Base-by-base conservation (phyloP, 1,284 basidiomycete species). In the Microbotryum violaceum region DNA sequence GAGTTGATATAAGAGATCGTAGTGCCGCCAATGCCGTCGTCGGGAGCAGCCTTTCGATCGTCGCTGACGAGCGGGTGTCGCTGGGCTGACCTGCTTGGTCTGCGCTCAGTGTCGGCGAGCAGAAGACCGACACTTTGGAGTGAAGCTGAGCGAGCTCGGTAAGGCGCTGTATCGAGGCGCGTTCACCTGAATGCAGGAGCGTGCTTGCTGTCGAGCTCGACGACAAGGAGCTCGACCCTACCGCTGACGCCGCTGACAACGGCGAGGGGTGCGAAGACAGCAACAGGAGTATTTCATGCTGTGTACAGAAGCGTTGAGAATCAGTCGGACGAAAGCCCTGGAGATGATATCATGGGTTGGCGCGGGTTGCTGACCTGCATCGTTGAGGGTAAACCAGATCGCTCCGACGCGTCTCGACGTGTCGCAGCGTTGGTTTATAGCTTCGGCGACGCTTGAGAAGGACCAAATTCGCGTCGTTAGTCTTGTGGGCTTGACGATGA, bases 221-320 rank as follows among this genome's bases (percentile, higher is more conserved):
- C n/a, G 18, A 20, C 14, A 10, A 29, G 6, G 54, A n/a, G 44
- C 20, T 27, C 18, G 47, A 27, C 25, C 37, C 16, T 42, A 42
- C 37, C 37, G 14, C 37, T 42, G 37, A 12, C 12, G 37, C 37
- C 5, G 37, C 37, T 18, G 37, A 42, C 16, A 55, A 46, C 2
- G 54, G 54, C 27, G 54, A 55, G 10, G 54, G 54, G 45, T 55
- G 54, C 20, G 45, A 27, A 1, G 45, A 47, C 9, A 55, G 54
- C 18, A 55, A 31, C 9, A 55, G 54, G 16, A 55, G 16, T 12
- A 55, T 23, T 46, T 55, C 54, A 25, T 55, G 54, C 54, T 55
- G 27, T 20, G 1, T 18, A 5, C 7, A 14, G 21, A 29, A 2
- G 14, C 4, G 12, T 2, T 45, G 5, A 16, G 23, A 16, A 1